These are phyloP conservation scores for Saturnispora zaruensis DNA, from an alignment of 805 yeast species.

Conservation along the genomic window DNA sequence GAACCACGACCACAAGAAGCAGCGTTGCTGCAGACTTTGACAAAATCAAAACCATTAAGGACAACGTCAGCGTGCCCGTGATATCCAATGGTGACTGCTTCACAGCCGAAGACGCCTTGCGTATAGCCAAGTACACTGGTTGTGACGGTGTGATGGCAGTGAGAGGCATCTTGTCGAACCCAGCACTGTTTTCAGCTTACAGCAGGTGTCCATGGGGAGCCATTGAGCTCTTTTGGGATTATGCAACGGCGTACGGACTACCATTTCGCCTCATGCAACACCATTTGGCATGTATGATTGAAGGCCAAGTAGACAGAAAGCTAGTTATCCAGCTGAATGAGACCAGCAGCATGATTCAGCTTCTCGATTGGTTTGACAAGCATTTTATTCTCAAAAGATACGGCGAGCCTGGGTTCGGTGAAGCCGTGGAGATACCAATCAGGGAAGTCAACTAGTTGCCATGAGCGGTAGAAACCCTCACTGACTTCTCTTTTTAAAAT, in stretches of 20 bases:
- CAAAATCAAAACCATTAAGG: conserved; percentile 62
- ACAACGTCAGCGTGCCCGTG: conserved; percentile 60
- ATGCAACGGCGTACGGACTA: conserved; percentile 68
- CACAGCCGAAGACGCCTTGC: conserved; percentile 49
- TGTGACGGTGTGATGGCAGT: conserved; percentile 96
- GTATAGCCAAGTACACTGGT: conserved; percentile 57
- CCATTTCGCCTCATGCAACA: conserved; percentile 83
- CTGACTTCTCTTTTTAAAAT: no score
- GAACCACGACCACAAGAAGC: conserved; percentile 78
- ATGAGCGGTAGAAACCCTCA: not conserved
- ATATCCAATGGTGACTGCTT: conserved; percentile 98
- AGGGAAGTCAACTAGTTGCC: not conserved
- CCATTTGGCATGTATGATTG: conserved; percentile 83
- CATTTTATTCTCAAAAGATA: conserved; percentile 57
- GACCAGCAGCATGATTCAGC: conserved; percentile 44
- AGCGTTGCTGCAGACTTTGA: conserved; percentile 76
- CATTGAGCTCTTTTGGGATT: conserved; percentile 74
- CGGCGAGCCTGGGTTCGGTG: conserved; percentile 65
- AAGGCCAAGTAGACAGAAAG: conserved; percentile 38
- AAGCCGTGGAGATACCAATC: conserved; percentile 24
- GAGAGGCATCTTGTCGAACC: conserved; percentile 77
- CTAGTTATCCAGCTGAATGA: conserved; percentile 58
- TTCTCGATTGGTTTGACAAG: conserved; percentile 77
- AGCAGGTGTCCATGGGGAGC: conserved; percentile 83
- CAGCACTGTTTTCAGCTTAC: conserved; percentile 76